Base-by-base conservation (phyloP, 768 basidiomycete species). In the Agaricus subrufescens region DNA sequence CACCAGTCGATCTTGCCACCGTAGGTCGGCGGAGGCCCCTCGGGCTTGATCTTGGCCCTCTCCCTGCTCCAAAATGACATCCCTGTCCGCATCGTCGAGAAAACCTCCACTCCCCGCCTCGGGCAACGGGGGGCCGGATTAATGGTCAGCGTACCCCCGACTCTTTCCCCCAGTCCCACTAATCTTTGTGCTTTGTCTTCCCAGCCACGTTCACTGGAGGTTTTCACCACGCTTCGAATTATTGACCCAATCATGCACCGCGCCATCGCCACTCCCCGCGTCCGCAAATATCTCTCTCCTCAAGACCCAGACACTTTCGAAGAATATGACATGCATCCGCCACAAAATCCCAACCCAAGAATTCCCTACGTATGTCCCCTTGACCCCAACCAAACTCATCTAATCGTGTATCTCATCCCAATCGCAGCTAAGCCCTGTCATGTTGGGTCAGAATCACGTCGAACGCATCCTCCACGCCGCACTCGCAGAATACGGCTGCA, bases 401-500 rank as follows among this genome's bases (percentile, higher is more conserved):
- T 57, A 40, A 9, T 26, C 34, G 34, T 34, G 11, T 19, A 19
- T 27, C 45, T 40, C 26, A 23, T 14, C 38, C 48, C 37, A 42
- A 15, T 37, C 5, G 26, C 53, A 74, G 73, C 60, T 68, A 27
- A 71, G 69, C 54, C 66, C 68, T 1, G 57, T 71, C 0, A 63
- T 71, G 59, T 66, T 73, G 4, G 72, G 73, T 12, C 73, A 72
- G 63, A 70, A 70, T 40, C 61, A 57, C 11, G 34, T 70, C 27
- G 77, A 80, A 58, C 66, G 59, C n/a, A 67, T 75, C 30, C 66
- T 77, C n/a, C 72, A 70, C 40, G 60, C 60, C 2, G 65, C 66
- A 14, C 63, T 78, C 29, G 69, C 65, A 3, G 63, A 68, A 50
- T 65, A 70, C 29, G 66, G 67, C 0, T 70, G 69, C 49, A 42